Evolutionary conservation across 257 asterid species (phyloP).

Genomic region (Ajuga chamaepitys): DNA sequence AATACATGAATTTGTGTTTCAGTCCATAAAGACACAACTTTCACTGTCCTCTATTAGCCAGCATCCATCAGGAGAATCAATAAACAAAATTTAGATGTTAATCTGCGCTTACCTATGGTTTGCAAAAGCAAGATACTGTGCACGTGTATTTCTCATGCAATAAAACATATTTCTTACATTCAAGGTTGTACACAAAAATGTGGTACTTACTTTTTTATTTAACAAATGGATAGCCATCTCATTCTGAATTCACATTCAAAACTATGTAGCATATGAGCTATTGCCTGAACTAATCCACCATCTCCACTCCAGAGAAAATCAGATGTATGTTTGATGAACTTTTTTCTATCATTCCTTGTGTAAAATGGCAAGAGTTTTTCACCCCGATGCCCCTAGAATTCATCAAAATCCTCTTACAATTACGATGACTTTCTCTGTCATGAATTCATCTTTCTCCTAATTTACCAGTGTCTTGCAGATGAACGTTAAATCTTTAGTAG

Average conservation of each 20-base stretch:
- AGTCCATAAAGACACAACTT: no score
- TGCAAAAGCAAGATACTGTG: neutral
- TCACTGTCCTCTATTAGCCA: neutral
- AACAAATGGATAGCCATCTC: conserved; percentile 6
- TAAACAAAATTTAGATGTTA: neutral
- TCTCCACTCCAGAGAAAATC: conserved; percentile 34
- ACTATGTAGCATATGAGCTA: conserved; percentile 43
- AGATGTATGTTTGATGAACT: conserved; percentile 40
- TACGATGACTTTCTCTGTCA: conserved; percentile 17
- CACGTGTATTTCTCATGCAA: neutral
- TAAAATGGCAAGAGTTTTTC: conserved; percentile 14
- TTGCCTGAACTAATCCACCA: conserved; percentile 46
- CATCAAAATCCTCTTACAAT: conserved; percentile 5
- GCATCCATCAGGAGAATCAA: neutral
- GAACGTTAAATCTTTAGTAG: conserved; percentile 13
- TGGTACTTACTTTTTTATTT: conserved; percentile 5
- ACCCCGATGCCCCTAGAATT: conserved; percentile 9
- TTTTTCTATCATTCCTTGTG: conserved; percentile 31
- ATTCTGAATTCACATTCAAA: conserved; percentile 4
- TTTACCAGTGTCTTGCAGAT: no score
- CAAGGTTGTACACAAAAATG: neutral
- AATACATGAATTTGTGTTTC: no score
- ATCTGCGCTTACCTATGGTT: neutral
- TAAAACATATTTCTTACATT: neutral
- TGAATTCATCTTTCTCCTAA: conserved; percentile 16